Base-by-base conservation (phyloP, 2,329 filamentous ascomycete genomes). In the Pestalotiopsis sp. region DNA sequence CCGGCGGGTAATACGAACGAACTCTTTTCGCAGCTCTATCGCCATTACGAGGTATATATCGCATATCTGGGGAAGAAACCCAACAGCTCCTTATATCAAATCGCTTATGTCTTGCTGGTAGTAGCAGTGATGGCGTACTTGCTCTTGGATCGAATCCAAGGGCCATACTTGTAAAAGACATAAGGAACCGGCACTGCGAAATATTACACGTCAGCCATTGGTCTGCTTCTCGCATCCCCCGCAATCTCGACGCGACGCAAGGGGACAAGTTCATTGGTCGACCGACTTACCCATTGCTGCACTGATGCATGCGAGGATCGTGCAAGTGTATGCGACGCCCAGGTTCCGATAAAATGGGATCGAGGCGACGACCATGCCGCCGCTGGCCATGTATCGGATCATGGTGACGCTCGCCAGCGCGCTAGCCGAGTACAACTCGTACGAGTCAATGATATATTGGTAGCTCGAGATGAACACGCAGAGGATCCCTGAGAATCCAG, bases 361-460 rank as follows among this genome's bases (percentile, higher is more conserved):
- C 4, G 68, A 70, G 26, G 72, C 71, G 0, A 69, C 66, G 6
- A 76, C 72, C 74, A 82, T 78, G 0, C 74, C 77, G 0, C 81
- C 80, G 1, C 79, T 78, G 11, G 74, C 76, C 22, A 76, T 72
- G 66, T 83, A 83, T 3, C 83, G 77, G 1, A 78, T 78, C 4
- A 84, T 74, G 0, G 82, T 82, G 55, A 82, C 75, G 59, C 81
- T 77, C 0, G 80, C 78, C n/a, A 84, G 69, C 1, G 78, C 82
- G 30, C 76, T 78, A 3, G 81, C 81, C 7, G 82, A 79, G 60
- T 81, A 81, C 13, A 71, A 72, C 5, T 76, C 78, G 69, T 83
- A 84, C 17, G 74, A 78, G 70, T 83, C 80, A 72, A 71, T 83
- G 75, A 84, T 84, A 80, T 81, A 88, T 81, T 69, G 85, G 79